Conservation (phyloP, 805 yeast genomes). For the Ogataea pilisensis region DNA sequence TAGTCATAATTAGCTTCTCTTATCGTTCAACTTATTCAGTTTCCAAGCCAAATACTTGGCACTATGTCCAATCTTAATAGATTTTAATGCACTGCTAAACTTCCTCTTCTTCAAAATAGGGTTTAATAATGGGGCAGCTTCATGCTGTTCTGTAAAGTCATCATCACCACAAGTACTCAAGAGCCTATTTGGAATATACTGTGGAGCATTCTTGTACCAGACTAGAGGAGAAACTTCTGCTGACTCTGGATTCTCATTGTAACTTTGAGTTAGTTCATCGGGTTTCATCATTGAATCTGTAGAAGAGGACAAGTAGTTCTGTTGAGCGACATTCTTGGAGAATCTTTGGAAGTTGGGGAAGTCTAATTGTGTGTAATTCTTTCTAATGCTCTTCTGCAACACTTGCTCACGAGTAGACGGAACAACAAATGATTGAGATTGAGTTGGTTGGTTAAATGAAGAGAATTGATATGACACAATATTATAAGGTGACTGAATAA, state of each 20-base stretch:
- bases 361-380: constrained; percentile 31
- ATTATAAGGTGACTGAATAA: constrained; percentile 31
- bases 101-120: constrained; percentile 20
- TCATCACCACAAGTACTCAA: constrained; percentile 19
- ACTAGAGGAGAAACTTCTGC: constrained; percentile 36
- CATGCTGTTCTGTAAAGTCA: constrained; percentile 7
- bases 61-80: constrained; percentile 58
- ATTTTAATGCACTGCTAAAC: constrained; percentile 23
- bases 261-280: constrained; percentile 11
- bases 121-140: constrained; percentile 7
- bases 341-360: constrained; percentile 28
- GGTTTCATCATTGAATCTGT: constrained; percentile 17
- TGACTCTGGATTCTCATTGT: constrained; percentile 1
- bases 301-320: constrained; percentile 17
- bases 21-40: constrained; percentile 14
- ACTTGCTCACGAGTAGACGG: constrained; percentile 33
- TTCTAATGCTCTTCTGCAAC: constrained; percentile 32
- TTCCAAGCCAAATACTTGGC: constrained; percentile 70
- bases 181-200: constrained; percentile 39
- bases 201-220: constrained; percentile 71
- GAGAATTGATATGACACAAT: constrained; percentile 27
- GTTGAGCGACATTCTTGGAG: constrained; percentile 14
- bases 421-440: constrained; percentile 32
- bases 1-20: too few relatives aligned
- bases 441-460: constrained; percentile 28